Conservation (phyloP, 31 red algal species). For the Pterothamnion heteromorphum region DNA sequence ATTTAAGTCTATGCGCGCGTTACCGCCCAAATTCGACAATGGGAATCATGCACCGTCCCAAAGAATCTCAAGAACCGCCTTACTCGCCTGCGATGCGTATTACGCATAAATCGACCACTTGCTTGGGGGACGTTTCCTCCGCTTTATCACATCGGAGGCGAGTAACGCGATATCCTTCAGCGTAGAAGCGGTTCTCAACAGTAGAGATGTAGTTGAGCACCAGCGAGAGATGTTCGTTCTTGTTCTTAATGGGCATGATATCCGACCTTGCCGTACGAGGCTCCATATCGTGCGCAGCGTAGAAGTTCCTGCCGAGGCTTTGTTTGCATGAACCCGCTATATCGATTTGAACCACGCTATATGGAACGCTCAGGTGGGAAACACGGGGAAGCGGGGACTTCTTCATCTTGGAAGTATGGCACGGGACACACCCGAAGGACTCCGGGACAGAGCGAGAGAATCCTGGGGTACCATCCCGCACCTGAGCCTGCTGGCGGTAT, state of each 20-base stretch:
- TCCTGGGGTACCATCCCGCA: background rate
- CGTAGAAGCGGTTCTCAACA: background rate
- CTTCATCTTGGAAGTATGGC: background rate
- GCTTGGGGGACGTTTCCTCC: background rate
- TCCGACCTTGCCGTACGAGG: background rate
- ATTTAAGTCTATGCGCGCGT: background rate
- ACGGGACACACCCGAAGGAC: background rate
- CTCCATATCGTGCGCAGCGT: background rate
- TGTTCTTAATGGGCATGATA: background rate
- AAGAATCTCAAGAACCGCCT: background rate
- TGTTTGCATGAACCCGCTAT: background rate
- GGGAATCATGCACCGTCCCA: constrained; percentile 35
- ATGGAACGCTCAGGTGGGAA: background rate
- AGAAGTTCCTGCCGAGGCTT: background rate
- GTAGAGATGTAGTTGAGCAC: background rate
- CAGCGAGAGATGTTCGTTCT: background rate
- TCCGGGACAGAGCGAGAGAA: background rate
- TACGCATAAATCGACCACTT: background rate
- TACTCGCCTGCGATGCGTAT: background rate
- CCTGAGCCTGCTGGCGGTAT: background rate
- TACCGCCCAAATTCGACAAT: background rate
- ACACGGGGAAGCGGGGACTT: background rate
- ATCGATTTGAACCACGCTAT: background rate
- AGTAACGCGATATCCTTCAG: background rate
- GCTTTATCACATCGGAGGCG: background rate